Base-by-base conservation (phyloP, 352 stramenopile species). In the Globisporangium canariense region DNA sequence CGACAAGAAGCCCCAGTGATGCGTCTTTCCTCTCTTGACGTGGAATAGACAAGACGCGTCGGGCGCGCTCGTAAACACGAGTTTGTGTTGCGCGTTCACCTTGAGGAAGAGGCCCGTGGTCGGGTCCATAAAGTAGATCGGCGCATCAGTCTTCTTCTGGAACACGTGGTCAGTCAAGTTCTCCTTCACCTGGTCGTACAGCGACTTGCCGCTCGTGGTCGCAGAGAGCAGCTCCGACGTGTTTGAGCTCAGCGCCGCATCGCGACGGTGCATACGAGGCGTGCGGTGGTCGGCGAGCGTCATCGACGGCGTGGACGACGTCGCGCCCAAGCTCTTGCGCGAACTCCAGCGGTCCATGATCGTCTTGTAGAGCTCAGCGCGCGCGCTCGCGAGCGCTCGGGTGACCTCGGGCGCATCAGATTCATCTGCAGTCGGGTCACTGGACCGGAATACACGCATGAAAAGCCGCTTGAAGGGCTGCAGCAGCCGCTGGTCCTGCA, bases 1-100 rank as follows among this genome's bases (percentile, higher is more conserved):
- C 18, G 83, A 86, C 10, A 83, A 70, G 62, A 94, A 89, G n/a
- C 83, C 83, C 86, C 86, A 94, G 63, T 94, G 83, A 62, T 92
- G 83, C 0, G 81, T 89, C 53, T 92, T 92, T 13, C 86, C 83
- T 18, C 75, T 70, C 40, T 83, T 76, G 22, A 90, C 75, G 36
- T 91, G 72, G 63, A 94, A 94, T n/a, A 92, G 61, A 46, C 86
- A 91, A 38, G 81, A 84, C 0, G 78, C 74, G 34, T 89, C 84
- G 2, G 83, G 80, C 11, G 73, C 73, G 25, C 30, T 67, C 0
- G 83, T 91, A 47, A 94, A 78, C 52, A 87, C 77, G 38, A 94
- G 69, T 57, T 89, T 89, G 46, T 84, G 70, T 50, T 89, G 76
- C n/a, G 75, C 67, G 16, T 74, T 90, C 5, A 85, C 79, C 40